Percentiles rank a stretch among this genome's conserved stretches.
Conservation (phyloP, 1,284 basidiomycete genomes). For the Leccinum subrobustum region DNA sequence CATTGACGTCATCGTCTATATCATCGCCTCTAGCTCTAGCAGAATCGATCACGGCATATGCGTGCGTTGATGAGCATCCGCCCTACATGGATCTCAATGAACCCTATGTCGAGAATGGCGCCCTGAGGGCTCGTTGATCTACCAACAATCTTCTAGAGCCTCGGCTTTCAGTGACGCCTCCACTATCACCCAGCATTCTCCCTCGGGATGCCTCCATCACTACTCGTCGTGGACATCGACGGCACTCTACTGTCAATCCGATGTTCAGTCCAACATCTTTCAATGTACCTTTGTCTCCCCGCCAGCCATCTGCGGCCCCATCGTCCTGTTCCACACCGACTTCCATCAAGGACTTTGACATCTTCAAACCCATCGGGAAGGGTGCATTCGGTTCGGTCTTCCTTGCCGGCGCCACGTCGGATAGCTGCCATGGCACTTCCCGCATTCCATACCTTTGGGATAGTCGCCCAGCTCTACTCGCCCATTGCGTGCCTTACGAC, state of each 20-base stretch:
- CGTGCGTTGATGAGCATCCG: slow-evolving; percentile 52
- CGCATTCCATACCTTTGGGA: slow-evolving; percentile 27
- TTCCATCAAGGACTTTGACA: slow-evolving; percentile 98
- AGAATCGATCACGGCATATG: slow-evolving; percentile 74
- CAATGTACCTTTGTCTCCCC: slow-evolving; percentile 79
- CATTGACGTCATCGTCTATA: slow-evolving; percentile 77
- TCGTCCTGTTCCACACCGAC: slow-evolving; percentile 80
- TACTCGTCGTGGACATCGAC: slow-evolving; percentile 57
- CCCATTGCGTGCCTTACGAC: slow-evolving; percentile 13
- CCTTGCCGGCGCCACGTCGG: slow-evolving; percentile 52
- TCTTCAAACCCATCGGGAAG: slow-evolving; percentile 99
- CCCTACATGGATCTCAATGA: slow-evolving; percentile 67
- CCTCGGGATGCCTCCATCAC: slow-evolving; percentile 52
- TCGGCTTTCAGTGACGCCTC: slow-evolving; percentile 66
- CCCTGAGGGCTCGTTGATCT: slow-evolving; percentile 60
- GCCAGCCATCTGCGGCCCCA: slow-evolving; percentile 77
- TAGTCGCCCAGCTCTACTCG: slow-evolving; percentile 17
- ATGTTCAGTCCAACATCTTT: slow-evolving; percentile 56
- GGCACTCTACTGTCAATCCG: slow-evolving; percentile 72
- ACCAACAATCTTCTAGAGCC: slow-evolving; percentile 66
- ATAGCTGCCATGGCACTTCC: slow-evolving; percentile 27
- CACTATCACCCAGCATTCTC: slow-evolving; percentile 66
- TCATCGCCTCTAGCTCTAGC: slow-evolving; percentile 81
- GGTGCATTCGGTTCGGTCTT: slow-evolving; percentile 99
- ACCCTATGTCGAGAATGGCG: slow-evolving; percentile 33